These are phyloP conservation scores for Penicilliopsis zonata DNA, from an alignment of 495 filamentous ascomycete genomes.

Conservation along the genomic window DNA sequence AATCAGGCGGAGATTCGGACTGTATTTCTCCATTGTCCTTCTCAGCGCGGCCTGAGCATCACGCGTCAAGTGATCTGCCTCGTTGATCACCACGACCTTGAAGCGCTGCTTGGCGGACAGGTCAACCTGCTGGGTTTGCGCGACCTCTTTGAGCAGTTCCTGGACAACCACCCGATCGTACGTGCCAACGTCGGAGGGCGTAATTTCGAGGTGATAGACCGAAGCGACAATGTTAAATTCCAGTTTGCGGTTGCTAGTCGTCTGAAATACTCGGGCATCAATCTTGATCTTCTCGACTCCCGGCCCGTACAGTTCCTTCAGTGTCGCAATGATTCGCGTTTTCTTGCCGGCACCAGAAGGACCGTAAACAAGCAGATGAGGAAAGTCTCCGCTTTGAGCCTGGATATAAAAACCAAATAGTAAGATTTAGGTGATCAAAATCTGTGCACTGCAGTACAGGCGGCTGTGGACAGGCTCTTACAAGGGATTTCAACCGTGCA, in stretches of 20 bases:
- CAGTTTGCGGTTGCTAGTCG: conserved; percentile 86
- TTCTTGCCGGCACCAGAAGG: conserved; percentile 97
- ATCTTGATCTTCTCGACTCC: conserved; percentile 97
- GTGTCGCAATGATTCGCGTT: conserved; percentile 85
- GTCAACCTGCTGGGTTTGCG: conserved; percentile 97
- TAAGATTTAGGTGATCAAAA: conserved; percentile 2
- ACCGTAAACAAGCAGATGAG: conserved; percentile 91
- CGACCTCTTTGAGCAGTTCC: conserved; percentile 92
- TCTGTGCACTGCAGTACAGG: conserved; percentile 1
- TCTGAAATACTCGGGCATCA: conserved; percentile 91
- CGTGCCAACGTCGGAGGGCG: conserved; percentile 91
- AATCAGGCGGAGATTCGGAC: conserved; percentile 83
- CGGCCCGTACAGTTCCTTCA: conserved; percentile 84
- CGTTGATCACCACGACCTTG: conserved; percentile 98
- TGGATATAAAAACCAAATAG: conserved; percentile 18
- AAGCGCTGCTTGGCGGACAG: conserved; percentile 77
- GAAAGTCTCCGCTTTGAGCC: conserved; percentile 95
- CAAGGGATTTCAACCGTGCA: conserved; percentile 73
- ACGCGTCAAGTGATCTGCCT: conserved; percentile 88
- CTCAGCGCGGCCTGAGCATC: conserved; percentile 94
- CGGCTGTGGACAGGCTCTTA: conserved; percentile 28
- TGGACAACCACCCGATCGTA: conserved; percentile 94
- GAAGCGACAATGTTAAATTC: conserved; percentile 98
- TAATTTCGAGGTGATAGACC: conserved; percentile 95
- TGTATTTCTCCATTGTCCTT: conserved; percentile 98